Base-by-base conservation (phyloP, 2,329 filamentous ascomycete genomes). In the Knoxdaviesia proteae region DNA sequence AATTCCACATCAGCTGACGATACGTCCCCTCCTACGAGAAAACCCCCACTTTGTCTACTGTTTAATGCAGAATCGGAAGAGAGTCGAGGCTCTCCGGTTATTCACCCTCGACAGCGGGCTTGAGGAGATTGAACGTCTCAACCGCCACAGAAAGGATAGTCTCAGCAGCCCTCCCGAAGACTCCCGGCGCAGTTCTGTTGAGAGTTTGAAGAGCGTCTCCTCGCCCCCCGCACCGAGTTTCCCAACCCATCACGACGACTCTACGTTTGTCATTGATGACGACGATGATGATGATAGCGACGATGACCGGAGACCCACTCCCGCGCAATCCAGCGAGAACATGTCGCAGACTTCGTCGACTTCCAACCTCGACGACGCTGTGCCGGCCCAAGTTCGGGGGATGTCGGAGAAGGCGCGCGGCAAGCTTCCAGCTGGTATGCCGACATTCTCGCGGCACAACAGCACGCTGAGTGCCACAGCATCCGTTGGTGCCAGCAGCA, bases 341-440 rank as follows among this genome's bases (percentile, higher is more conserved):
- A 59, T 76, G 51, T 67, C 71, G 47, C 69, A 76, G 35, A 72
- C 79, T 29, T 77, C 81, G 4, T 88, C 83, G 0, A 73, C 74
- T 0, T 74, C 73, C 0, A 65, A 66, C 36, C 61, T 71, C 1
- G 84, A 92, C 46, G 86, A 92, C 46, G 79, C 80, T 4, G 74
- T 93, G 7, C 86, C 84, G 9, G 68, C 77, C 20, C 87, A 94
- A 55, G 58, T 93, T 32, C 74, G 84, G 45, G 86, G 86, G 43
- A 94, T 96, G 83, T 94, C 88, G 20, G 90, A 96, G 59, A 98
- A 96, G 58, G 90, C 90, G 10, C 70, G 90, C 41, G 90, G 90
- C 6, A 98, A 98, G 59, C 84, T 93, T 76, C 90, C 88, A 32
- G 84, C 82, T 8, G 81, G 83, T 1, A 68, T 79, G 41, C 71